Percentiles rank a stretch among this genome's conserved stretches.
Conservation (phyloP, 306 rosid species). For the Rosa persica region DNA sequence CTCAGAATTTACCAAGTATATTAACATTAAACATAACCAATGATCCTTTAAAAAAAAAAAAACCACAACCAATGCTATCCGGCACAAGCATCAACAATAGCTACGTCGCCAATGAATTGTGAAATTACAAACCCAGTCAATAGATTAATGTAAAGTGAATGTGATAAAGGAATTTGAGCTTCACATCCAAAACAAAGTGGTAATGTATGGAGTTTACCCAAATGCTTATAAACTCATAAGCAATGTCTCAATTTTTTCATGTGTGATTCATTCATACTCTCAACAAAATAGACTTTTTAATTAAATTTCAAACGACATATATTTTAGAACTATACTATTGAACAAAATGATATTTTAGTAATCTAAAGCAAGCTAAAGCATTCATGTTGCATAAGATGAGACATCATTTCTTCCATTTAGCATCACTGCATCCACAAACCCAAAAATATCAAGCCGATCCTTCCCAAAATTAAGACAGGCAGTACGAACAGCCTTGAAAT, state of each 20-base stretch:
- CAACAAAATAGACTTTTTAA: no score
- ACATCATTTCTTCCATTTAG: background rate
- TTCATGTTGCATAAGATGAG: background rate
- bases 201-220: no score
- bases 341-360: background rate
- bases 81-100: slow-evolving; percentile 22
- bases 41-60: background rate
- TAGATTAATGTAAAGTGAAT: no score
- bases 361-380: background rate
- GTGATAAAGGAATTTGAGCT: no score
- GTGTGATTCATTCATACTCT: no score
- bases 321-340: background rate
- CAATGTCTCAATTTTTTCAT: no score
- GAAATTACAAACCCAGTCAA: no score
- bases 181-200: no score
- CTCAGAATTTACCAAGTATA: slow-evolving; percentile 34
- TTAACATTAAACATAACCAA: slow-evolving; percentile 6
- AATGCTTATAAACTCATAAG: no score
- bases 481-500: slow-evolving; percentile 62
- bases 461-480: slow-evolving; percentile 88
- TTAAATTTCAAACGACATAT: background rate
- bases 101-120: background rate
- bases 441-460: slow-evolving; percentile 81
- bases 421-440: slow-evolving; percentile 36
- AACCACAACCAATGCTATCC: background rate